phyloP scores from a whole-genome alignment of 1,284 basidiomycete genomes.

The Puccinia horiana region DNA sequence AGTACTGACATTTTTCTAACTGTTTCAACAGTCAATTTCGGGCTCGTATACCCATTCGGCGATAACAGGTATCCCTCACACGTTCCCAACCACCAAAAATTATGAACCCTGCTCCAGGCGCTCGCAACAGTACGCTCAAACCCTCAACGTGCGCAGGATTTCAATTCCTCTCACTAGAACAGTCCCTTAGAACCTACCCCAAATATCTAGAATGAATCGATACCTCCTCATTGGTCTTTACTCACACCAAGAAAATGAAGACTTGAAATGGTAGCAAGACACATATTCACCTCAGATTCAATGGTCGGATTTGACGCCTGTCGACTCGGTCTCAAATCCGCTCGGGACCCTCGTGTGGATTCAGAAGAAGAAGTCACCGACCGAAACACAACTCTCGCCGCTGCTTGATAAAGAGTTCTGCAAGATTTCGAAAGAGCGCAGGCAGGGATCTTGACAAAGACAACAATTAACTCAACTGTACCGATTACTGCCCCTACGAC shows the following conservation, averaged over 20 bases:
- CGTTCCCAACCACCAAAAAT: too few relatives aligned
- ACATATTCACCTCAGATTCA: constrained; percentile 41
- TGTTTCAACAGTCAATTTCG: too few relatives aligned
- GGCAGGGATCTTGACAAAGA: constrained; percentile 36
- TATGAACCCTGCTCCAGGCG: too few relatives aligned
- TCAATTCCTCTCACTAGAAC: too few relatives aligned
- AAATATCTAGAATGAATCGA: too few relatives aligned
- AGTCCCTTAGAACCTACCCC: too few relatives aligned
- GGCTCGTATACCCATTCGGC: too few relatives aligned
- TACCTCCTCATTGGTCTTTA: constrained; percentile 44
- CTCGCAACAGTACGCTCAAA: too few relatives aligned
- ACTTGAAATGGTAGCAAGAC: constrained; percentile 41
- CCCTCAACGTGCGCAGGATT: too few relatives aligned
- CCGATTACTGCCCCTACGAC: background rate
- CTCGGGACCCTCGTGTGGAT: constrained; percentile 34
- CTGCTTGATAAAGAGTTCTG: constrained; percentile 40
- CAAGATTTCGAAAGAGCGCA: constrained; percentile 46
- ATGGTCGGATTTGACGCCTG: constrained; percentile 47
- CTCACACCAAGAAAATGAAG: constrained; percentile 43
- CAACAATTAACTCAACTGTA: background rate
- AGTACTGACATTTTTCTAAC: too few relatives aligned
- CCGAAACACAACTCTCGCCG: constrained; percentile 24
- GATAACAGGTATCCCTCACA: too few relatives aligned
- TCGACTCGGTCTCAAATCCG: constrained; percentile 37
- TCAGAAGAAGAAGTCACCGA: constrained; percentile 32